Evolutionary conservation across 179 eudicot species (phyloP), one percentile per base, ranked within the genome.

Genomic region (Beta lomatogona): DNA sequence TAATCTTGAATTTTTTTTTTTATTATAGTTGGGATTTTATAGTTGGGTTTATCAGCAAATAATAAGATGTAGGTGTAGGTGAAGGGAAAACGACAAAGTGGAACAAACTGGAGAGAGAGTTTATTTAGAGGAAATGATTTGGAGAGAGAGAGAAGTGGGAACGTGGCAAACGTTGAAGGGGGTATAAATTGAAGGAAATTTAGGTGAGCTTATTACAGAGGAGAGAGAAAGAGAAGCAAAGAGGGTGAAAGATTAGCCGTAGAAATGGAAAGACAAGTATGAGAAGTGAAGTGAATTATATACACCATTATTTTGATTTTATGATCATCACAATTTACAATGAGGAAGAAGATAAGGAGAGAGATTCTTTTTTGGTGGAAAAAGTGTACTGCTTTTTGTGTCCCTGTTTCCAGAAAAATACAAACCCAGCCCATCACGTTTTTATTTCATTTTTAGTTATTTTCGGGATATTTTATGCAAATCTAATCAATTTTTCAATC

Each of bases 131-230:
- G 68, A 80, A 80, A 84, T 84, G 86, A 80, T 73, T 76, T 84
- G 83, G 83, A 80, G 71, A 76, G 81, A 76, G 81, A 84, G 78
- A 58, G 21, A 22, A 48, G 1, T 48, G 55, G 63, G 13, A 5
- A 84, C 86, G 83, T 80, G 83, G 81, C 73, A 10, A 3, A 71
- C 61, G 68, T 12, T 60, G n/a, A 84, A 80, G 58, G 83, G 81
- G 9, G 36, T 76, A 54, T 52, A 63, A 57, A 36, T 25, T 2
- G 31, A 53, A 52, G 61, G 14, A 61, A 52, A 57, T 55, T 21
- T 53, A 41, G 4, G 58, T n/a, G 48, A 67, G 81, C 54, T 69
- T 69, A 36, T 36, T 36, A 36, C 18, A 78, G 52, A 53, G 53
- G 52, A 67, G 64, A 58, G 55, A 45, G 81, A 54, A 50, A 44